Base-by-base conservation (phyloP, 139 green algal genomes). In the Volvox reticuliferus region DNA sequence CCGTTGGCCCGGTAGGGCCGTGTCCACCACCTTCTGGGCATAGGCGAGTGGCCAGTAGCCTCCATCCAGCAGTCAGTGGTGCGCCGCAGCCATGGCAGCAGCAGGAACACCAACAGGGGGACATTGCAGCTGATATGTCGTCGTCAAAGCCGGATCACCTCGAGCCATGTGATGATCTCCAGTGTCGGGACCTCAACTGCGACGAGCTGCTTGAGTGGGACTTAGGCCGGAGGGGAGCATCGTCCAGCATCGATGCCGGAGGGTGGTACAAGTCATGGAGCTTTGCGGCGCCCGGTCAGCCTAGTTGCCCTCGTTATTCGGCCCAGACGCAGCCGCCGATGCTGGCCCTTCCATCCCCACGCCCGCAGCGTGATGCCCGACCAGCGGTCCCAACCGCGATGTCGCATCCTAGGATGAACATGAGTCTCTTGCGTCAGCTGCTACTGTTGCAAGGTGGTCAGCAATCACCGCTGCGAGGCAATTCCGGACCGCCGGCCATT, bases 201-300 rank as follows among this genome's bases (percentile, higher is more conserved):
- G 33, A 79, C 21, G 82, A 88, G 33, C 65, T 35, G 19, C 55
- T 88, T 32, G 82, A 88, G 2, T 79, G 82, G 82, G 82, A 88
- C 26, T 65, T 79, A 20, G 65, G 82, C 55, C 44, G 79, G 26
- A 68, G 79, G 16, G 26, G 3, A 18, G 17, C 28, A 2, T 12
- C 73, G 35, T 32, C 28, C 73, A 44, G 17, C 28, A 44, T 2
- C 28, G 24, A 12, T 26, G 67, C 67, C 9, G 67, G 67, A 75
- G n/a, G n/a, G n/a, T 28, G 24, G 22, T 55, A 9, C 44, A 55
- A 5, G 44, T 55, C 44, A 55, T 55, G 44, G 44, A 55, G 44
- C 44, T 55, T 55, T 55, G 44, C 44, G 44, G 21, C 65, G 65
- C 24, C 65, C 65, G 65, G 2, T 24, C 65, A 12, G 24, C 65